Evolutionary conservation across 2,329 filamentous ascomycete species (phyloP), one percentile per base, ranked within the genome.

Genomic region (Bipolaris oryzae): DNA sequence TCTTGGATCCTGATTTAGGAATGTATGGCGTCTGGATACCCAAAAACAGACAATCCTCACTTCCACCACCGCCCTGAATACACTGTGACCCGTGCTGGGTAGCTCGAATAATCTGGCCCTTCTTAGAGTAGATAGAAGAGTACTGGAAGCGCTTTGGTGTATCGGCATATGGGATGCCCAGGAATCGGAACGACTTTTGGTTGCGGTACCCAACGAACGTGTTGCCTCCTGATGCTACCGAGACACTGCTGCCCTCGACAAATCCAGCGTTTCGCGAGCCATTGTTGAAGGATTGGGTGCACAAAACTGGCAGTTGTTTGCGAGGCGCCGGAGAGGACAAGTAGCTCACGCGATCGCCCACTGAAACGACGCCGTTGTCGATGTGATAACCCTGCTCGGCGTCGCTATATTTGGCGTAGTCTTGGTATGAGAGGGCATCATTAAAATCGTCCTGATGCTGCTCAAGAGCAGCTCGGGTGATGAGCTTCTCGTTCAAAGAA

Each of bases 171-270:
- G 77, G 77, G 21, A 82, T 77, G 1, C 80, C 79, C 10, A 77
- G 68, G 61, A 82, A 82, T 72, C 71, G 67, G 47, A 74, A 74
- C 5, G 72, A 84, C 64, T 84, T 82, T 59, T 82, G 77, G 63
- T 85, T 84, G 7, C 82, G 77, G 62, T 79, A 84, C 0, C 83
- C 83, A 16, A 80, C 63, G 49, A 78, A 84, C 0, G 66, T 79
- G 53, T 83, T 83, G 3, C 76, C 75, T n/a, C 64, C 69, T 1
- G 79, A 76, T 1, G 73, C 51, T 9, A 83, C 64, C 9, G 72
- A 69, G 16, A 83, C 55, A 39, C 77, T 64, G 21, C 61, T 71
- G 7, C 70, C 72, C 28, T 63, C 58, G 6, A 68, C 61, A 1
- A 67, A 65, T 5, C 45, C 50, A 7, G 71, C 67, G 16, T 53